Conservation (phyloP, 2,329 filamentous ascomycete genomes). For the Fusarium sp. region DNA sequence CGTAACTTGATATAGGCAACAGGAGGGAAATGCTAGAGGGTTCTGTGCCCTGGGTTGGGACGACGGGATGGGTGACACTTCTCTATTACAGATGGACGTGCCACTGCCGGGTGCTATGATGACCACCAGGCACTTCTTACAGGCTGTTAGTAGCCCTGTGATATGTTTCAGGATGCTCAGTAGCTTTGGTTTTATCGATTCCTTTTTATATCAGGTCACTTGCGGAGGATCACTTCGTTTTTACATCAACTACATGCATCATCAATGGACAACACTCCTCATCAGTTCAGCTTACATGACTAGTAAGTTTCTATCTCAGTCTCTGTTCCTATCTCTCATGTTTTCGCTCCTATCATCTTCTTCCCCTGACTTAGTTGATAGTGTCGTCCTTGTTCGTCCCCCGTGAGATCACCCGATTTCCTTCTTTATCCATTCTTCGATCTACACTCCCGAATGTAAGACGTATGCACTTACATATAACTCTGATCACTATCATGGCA, state of each 20-base stretch:
- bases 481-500: too few species aligned
- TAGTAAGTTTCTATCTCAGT: too few species aligned
- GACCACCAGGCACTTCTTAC: not conserved
- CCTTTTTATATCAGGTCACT: not conserved
- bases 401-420: too few species aligned
- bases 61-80: not conserved
- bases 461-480: too few species aligned
- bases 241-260: not conserved
- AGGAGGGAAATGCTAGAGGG: not conserved
- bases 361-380: too few species aligned
- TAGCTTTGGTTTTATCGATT: not conserved
- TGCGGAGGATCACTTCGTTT: not conserved
- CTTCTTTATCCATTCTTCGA: too few species aligned
- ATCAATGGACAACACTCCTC: not conserved
- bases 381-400: too few species aligned
- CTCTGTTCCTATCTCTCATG: too few species aligned
- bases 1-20: not conserved
- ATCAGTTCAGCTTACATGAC: not conserved
- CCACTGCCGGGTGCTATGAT: not conserved
- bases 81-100: not conserved
- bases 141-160: not conserved
- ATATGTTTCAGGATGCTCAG: not conserved
- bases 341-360: too few species aligned
- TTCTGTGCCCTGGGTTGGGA: not conserved
- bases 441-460: too few species aligned